These are phyloP conservation scores for Corchorus capsularis DNA, from an alignment of 345 rosid genomes.

Conservation along the genomic window DNA sequence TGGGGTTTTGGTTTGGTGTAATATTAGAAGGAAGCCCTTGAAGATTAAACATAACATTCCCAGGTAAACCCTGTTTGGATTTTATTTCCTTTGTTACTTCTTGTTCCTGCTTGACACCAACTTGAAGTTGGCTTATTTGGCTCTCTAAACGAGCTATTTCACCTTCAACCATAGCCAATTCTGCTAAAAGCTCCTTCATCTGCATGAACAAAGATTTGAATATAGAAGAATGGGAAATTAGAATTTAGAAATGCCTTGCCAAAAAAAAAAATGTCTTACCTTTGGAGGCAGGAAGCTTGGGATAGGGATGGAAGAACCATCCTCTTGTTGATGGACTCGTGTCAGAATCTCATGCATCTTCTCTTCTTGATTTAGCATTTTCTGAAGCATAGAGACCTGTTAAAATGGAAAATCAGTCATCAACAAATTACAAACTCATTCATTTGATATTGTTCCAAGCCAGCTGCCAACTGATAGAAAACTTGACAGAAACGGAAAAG, in stretches of 20 bases:
- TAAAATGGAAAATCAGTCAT: background rate
- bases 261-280: slow-evolving; percentile 37
- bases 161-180: slow-evolving; percentile 70
- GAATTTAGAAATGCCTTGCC: background rate
- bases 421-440: slow-evolving; percentile 1
- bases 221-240: too few species aligned
- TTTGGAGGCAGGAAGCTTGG: slow-evolving; percentile 83
- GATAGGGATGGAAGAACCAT: slow-evolving; percentile 47
- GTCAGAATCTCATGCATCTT: slow-evolving; percentile 70
- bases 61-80: slow-evolving; percentile 46
- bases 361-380: slow-evolving; percentile 83
- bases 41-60: slow-evolving; percentile 12
- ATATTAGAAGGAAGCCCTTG: slow-evolving; percentile 17
- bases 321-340: slow-evolving; percentile 44
- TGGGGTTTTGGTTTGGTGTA: slow-evolving; percentile 35
- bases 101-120: slow-evolving; percentile 59
- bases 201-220: too few species aligned
- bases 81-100: slow-evolving; percentile 50
- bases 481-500: background rate
- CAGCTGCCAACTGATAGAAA: background rate
- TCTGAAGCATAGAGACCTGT: slow-evolving; percentile 68
- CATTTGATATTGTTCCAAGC: background rate
- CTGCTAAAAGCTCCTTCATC: slow-evolving; percentile 81
- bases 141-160: slow-evolving; percentile 74
- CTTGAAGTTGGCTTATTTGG: slow-evolving; percentile 67